Evolutionary conservation across 345 rosid genomes (phyloP).

Genomic region (Xanthoceras sorbifolium): DNA sequence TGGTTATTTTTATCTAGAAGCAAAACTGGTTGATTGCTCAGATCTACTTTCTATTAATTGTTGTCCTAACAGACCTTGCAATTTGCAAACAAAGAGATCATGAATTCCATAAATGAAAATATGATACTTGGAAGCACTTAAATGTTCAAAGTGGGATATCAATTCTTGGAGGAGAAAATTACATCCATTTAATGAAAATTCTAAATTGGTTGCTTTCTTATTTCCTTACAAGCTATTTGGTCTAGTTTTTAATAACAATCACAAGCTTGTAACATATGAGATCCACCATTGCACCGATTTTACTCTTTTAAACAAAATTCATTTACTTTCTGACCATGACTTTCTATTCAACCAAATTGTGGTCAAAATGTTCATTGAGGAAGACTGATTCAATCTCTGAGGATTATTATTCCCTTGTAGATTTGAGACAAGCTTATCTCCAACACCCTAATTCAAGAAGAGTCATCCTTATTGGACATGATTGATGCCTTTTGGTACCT

Average conservation of each 20-base stretch:
- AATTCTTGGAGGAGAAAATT: background rate
- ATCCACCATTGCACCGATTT: background rate
- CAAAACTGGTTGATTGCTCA: no score
- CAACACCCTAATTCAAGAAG: constrained; percentile 10
- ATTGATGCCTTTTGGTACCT: constrained; percentile 71
- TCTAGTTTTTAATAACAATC: background rate
- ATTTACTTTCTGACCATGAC: background rate
- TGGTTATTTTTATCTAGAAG: no score
- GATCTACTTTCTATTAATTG: no score
- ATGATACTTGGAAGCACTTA: background rate
- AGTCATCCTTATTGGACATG: constrained; percentile 32
- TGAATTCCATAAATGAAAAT: background rate
- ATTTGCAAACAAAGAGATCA: background rate
- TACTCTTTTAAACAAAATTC: background rate
- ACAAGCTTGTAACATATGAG: background rate
- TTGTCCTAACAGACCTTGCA: background rate
- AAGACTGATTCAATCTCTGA: background rate
- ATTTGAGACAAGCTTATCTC: background rate
- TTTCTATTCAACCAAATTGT: background rate
- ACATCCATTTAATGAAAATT: background rate
- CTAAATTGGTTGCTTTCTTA: background rate
- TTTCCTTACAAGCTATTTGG: background rate
- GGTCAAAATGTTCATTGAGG: background rate
- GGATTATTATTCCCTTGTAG: background rate
- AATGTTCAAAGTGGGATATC: background rate